Conservation (phyloP, 2,329 filamentous ascomycete species). For the Fusarium vanettenii region DNA sequence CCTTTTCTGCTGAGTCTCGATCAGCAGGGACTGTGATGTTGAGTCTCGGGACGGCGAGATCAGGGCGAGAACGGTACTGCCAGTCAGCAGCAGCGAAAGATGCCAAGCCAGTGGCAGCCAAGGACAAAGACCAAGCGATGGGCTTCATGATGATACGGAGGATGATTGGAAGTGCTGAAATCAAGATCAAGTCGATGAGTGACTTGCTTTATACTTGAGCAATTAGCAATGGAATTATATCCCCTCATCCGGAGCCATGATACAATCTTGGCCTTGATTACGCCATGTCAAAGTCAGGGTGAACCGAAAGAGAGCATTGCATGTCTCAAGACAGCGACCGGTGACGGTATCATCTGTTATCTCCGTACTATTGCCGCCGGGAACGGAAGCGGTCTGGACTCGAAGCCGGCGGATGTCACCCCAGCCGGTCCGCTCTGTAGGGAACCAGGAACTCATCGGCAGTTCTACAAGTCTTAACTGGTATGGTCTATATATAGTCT, state of each 20-base stretch:
- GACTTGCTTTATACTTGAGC: background rate
- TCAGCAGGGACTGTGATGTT: background rate
- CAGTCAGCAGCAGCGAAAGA: background rate
- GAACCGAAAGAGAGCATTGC: background rate
- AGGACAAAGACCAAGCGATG: background rate
- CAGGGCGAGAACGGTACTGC: background rate
- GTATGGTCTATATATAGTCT: background rate
- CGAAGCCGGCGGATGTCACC: background rate
- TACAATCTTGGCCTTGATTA: background rate
- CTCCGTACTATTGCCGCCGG: background rate
- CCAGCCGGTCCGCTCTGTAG: background rate
- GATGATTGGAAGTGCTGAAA: background rate
- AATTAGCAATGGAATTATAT: background rate
- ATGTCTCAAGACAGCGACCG: background rate
- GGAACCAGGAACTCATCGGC: background rate
- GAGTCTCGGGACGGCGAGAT: background rate
- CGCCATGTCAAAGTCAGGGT: background rate
- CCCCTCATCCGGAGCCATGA: background rate
- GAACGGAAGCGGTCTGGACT: background rate
- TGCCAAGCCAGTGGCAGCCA: background rate
- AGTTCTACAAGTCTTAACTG: background rate
- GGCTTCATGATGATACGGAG: background rate
- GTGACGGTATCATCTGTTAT: background rate
- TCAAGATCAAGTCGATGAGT: background rate
- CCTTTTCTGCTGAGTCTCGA: background rate